phyloP scores from a whole-genome alignment of 1,139 yeast species.

The Geotrichum macrosporum region DNA sequence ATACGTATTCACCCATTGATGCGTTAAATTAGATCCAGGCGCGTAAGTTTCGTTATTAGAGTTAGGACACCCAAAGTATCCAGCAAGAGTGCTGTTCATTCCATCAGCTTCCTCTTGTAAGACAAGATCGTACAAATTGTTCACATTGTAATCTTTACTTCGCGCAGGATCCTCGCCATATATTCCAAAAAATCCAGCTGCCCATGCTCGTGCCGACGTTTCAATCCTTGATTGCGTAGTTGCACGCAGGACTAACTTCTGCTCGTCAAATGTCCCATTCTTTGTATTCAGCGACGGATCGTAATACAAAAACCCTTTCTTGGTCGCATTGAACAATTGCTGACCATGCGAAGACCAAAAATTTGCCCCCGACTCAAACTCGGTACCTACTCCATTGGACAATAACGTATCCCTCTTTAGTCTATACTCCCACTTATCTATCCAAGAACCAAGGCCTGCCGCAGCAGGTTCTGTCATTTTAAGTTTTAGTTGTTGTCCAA shows the following conservation, averaged over 20 bases:
- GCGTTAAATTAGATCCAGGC: constrained; percentile 27
- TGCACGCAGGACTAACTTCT: constrained; percentile 38
- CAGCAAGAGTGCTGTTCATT: constrained; percentile 43
- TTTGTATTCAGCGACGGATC: constrained; percentile 32
- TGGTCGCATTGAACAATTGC: constrained; percentile 36
- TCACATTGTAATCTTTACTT: constrained; percentile 12
- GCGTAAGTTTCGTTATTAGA: constrained; percentile 29
- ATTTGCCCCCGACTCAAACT: constrained; percentile 39
- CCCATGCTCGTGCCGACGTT: constrained; percentile 44
- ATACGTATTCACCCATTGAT: constrained; percentile 40
- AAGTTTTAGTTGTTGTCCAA: constrained; percentile 34
- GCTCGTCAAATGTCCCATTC: constrained; percentile 36
- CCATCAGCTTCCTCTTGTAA: constrained; percentile 37
- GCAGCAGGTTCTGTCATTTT: constrained; percentile 11
- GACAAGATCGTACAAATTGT: constrained; percentile 34
- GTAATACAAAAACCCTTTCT: constrained; percentile 27
- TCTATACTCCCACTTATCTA: constrained; percentile 37
- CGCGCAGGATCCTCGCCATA: constrained; percentile 34
- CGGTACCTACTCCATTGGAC: constrained; percentile 40
- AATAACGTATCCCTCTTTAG: constrained; percentile 39
- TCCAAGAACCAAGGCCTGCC: constrained; percentile 31
- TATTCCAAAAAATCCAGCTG: constrained; percentile 44
- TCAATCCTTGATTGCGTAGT: constrained; percentile 42
- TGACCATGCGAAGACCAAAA: constrained; percentile 44
- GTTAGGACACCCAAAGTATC: constrained; percentile 42